These are phyloP conservation scores for Eucalyptus sp. DNA, from an alignment of 345 rosid species.

Conservation along the genomic window DNA sequence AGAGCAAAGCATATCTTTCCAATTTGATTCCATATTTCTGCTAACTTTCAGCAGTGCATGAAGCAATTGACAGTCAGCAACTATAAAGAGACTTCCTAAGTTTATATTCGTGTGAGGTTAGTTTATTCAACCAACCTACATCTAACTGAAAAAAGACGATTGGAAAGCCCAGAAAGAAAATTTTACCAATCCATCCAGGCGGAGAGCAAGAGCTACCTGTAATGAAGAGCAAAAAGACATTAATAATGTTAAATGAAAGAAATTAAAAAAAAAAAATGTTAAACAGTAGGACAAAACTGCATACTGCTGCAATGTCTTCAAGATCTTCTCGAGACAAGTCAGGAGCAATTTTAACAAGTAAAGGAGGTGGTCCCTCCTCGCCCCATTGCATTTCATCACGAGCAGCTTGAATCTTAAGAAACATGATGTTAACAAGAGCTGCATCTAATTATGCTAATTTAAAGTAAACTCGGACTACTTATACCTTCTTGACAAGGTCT, in stretches of 20 bases:
- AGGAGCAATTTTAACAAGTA: slow-evolving; percentile 96
- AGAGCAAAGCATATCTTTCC: not conserved
- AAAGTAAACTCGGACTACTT: not conserved
- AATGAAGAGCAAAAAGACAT: slow-evolving; percentile 16
- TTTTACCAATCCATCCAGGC: slow-evolving; percentile 90
- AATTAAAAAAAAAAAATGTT: not conserved
- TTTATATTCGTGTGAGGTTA: not conserved
- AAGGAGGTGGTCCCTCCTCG: slow-evolving; percentile 96
- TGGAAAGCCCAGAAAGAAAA: not conserved
- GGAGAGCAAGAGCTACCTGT: slow-evolving; percentile 94
- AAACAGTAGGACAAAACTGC: slow-evolving; percentile 1
- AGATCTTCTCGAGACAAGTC: slow-evolving; percentile 93
- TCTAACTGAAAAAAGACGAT: not conserved
- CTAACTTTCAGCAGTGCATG: not conserved
- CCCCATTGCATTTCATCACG: slow-evolving; percentile 99
- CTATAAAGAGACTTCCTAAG: not conserved
- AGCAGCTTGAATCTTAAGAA: slow-evolving; percentile 84
- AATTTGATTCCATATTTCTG: not conserved
- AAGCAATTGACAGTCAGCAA: not conserved
- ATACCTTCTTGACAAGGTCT: slow-evolving; percentile 86
- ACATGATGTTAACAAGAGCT: not conserved
- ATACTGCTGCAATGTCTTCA: slow-evolving; percentile 94
- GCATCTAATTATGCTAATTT: not conserved
- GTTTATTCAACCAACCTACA: not conserved
- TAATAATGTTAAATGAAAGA: not conserved